Evolutionary conservation across 805 yeast genomes (phyloP).

Genomic region (Danielia reshetovae): DNA sequence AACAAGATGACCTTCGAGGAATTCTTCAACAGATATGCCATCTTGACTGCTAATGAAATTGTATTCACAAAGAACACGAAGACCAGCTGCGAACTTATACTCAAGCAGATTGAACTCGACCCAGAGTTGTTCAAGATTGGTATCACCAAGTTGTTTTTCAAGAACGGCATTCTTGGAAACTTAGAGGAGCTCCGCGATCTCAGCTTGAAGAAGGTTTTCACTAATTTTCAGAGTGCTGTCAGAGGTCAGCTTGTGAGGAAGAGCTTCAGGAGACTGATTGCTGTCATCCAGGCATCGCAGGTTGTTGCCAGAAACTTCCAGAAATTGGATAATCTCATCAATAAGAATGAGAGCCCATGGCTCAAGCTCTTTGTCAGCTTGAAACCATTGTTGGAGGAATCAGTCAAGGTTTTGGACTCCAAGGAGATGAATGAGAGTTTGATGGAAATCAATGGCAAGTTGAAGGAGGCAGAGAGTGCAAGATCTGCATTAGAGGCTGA

Average conservation of each 20-base stretch:
- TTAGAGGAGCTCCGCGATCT: conserved; percentile 75
- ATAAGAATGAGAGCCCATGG: conserved; percentile 47
- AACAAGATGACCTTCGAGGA: conserved; percentile 83
- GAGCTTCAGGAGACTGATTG: conserved; percentile 44
- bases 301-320: conserved; percentile 60
- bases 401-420: conserved; percentile 55
- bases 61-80: conserved; percentile 48
- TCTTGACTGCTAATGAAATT: conserved; percentile 50
- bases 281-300: conserved; percentile 65
- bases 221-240: conserved; percentile 58
- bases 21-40: conserved; percentile 69
- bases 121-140: conserved; percentile 61
- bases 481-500: conserved; percentile 29
- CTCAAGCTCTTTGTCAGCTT: conserved; percentile 64
- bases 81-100: conserved; percentile 63
- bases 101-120: conserved; percentile 62
- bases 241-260: conserved; percentile 63
- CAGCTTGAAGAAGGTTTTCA: conserved; percentile 50
- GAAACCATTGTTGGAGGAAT: conserved; percentile 70
- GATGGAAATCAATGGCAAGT: conserved; percentile 42
- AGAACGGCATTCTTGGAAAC: conserved; percentile 72
- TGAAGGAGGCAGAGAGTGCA: conserved; percentile 32
- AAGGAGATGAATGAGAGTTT: conserved; percentile 57
- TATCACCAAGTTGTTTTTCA: conserved; percentile 67
- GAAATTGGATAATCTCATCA: conserved; percentile 50